Conservation (phyloP, 1,284 basidiomycete species). For the Singerocomus rubriflavus region DNA sequence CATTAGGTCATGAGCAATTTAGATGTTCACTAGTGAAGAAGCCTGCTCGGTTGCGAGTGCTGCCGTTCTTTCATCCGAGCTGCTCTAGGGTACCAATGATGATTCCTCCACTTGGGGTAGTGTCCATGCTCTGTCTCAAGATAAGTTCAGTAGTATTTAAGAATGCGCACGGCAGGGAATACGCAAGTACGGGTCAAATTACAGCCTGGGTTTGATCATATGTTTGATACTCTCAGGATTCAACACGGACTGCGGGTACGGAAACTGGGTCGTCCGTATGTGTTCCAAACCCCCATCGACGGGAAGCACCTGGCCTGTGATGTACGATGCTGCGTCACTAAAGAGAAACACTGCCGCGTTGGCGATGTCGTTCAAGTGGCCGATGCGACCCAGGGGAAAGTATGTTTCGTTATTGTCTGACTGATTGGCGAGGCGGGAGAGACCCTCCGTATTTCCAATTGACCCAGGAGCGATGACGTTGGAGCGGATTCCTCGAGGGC, state of each 20-base stretch:
- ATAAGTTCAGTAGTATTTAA: no score
- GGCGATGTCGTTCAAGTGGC: slow-evolving; percentile 72
- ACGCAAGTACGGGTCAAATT: not conserved
- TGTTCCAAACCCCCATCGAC: slow-evolving; percentile 70
- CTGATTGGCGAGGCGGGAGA: slow-evolving; percentile 56
- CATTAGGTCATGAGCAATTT: no score
- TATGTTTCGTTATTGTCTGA: slow-evolving; percentile 3
- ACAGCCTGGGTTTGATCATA: slow-evolving; percentile 43
- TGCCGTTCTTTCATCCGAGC: no score
- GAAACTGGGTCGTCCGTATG: slow-evolving; percentile 46
- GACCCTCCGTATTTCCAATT: slow-evolving; percentile 84
- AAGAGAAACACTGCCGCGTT: slow-evolving; percentile 86
- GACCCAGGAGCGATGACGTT: slow-evolving; percentile 92
- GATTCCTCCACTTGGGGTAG: no score
- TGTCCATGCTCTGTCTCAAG: no score
- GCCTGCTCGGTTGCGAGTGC: no score
- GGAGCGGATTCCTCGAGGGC: slow-evolving; percentile 89
- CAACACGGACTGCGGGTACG: slow-evolving; percentile 66
- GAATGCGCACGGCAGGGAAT: no score
- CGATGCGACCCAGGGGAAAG: slow-evolving; percentile 64
- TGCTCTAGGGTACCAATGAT: no score
- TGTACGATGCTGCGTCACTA: slow-evolving; percentile 80
- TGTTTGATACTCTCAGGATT: slow-evolving; percentile 47
- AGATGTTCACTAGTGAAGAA: no score
- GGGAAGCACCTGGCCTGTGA: slow-evolving; percentile 71